These are phyloP conservation scores for Claviceps monticola DNA, from an alignment of 2,329 filamentous ascomycete species.

Conservation along the genomic window DNA sequence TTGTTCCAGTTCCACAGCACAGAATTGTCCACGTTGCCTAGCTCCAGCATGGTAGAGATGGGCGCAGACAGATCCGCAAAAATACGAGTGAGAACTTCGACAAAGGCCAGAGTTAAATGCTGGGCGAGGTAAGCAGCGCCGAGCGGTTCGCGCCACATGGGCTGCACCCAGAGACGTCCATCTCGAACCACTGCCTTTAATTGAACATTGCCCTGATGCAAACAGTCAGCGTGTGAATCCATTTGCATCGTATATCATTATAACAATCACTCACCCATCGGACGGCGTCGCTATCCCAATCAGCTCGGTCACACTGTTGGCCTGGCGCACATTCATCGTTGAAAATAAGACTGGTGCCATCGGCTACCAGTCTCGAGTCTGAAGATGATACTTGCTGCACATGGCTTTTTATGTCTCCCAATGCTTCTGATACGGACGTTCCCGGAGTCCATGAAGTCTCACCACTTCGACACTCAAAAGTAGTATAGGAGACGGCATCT, in stretches of 20 bases:
- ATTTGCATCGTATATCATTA: not conserved
- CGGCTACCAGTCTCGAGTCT: not conserved
- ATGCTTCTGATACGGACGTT: not conserved
- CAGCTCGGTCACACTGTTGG: not conserved
- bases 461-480: not conserved
- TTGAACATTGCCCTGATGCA: not conserved
- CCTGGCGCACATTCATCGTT: not conserved
- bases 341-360: not conserved
- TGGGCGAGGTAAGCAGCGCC: constrained; percentile 1
- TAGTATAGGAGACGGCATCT: not conserved
- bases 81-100: not conserved
- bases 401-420: not conserved
- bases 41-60: not conserved
- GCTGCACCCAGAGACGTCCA: constrained; percentile 1
- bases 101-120: not conserved
- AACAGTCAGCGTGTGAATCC: not conserved
- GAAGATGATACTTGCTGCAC: not conserved
- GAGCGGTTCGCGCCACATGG: constrained; percentile 1
- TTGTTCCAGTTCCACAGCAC: constrained; percentile 2
- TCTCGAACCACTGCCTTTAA: not conserved
- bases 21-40: not conserved
- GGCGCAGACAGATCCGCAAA: not conserved
- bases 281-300: not conserved
- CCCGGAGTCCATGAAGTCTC: not conserved
- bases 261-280: not conserved